Evolutionary conservation across 768 basidiomycete species (phyloP).

Genomic region (Leccinum boreale): DNA sequence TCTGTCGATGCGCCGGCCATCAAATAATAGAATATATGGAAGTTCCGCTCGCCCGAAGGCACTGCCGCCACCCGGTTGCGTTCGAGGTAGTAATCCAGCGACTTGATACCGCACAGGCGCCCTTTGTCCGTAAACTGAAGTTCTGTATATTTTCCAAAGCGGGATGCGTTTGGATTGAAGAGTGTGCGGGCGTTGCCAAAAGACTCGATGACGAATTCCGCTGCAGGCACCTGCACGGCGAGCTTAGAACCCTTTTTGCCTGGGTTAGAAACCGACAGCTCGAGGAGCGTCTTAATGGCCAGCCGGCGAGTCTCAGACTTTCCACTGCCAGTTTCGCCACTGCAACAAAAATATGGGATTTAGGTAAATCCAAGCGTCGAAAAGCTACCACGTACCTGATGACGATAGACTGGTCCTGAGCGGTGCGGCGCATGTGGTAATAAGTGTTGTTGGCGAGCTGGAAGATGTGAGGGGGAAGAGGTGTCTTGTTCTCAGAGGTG

Average conservation of each 20-base stretch:
- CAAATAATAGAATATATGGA: slow-evolving; percentile 98
- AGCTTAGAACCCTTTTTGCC: slow-evolving; percentile 96
- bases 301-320: slow-evolving; percentile 90
- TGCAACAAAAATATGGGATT: slow-evolving; percentile 30
- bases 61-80: slow-evolving; percentile 81
- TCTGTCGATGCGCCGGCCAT: slow-evolving; percentile 87
- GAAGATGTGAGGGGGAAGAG: slow-evolving; percentile 84
- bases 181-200: slow-evolving; percentile 93
- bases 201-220: slow-evolving; percentile 92
- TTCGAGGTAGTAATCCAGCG: slow-evolving; percentile 95
- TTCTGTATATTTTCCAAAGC: slow-evolving; percentile 97
- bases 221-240: slow-evolving; percentile 79
- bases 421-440: slow-evolving; percentile 93
- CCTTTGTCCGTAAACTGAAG: slow-evolving; percentile 95
- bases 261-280: slow-evolving; percentile 81
- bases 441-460: slow-evolving; percentile 89
- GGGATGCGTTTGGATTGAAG: slow-evolving; percentile 92
- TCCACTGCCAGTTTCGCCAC: slow-evolving; percentile 90
- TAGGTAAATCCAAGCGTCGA: not conserved
- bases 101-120: slow-evolving; percentile 85
- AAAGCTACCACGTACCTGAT: slow-evolving; percentile 59
- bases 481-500: slow-evolving; percentile 57
- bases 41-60: slow-evolving; percentile 92
- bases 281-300: slow-evolving; percentile 90
- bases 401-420: slow-evolving; percentile 88